A percentile compares a stretch with the other conserved stretches of the same genome.
Conservation (phyloP, 2,329 filamentous ascomycete genomes). For the Fusarium pseudoanthophilum region DNA sequence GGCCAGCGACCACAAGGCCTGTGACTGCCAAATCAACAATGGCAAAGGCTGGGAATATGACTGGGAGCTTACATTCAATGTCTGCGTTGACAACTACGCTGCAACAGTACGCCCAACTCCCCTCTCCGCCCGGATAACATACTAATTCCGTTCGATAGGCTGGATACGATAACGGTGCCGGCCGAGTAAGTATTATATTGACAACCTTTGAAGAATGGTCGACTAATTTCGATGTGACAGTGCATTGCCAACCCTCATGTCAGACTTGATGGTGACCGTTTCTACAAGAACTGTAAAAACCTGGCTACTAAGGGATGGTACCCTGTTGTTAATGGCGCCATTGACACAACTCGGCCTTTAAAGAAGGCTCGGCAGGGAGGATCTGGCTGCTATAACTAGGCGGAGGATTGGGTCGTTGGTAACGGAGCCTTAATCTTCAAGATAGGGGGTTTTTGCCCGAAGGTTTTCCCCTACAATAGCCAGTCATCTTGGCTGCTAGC, state of each 20-base stretch:
- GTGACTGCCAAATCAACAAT: no score
- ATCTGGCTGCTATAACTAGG: neutral
- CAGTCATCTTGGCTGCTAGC: no score
- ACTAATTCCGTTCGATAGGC: neutral
- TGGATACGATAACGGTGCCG: neutral
- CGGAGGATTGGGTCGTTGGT: rapidly evolving
- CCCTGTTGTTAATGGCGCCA: neutral
- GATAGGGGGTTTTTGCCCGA: neutral
- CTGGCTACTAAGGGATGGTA: neutral
- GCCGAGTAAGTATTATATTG: neutral
- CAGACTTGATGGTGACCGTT: neutral
- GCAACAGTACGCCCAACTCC: no score
- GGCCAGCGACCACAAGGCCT: no score
- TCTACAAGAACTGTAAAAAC: neutral
- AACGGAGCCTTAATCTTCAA: neutral
- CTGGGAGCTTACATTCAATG: no score
- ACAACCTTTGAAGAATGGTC: no score
- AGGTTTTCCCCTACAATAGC: neutral
- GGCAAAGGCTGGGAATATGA: no score
- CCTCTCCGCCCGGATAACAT: no score
- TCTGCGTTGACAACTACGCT: neutral
- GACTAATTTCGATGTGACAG: rapidly evolving
- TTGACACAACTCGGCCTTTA: neutral
- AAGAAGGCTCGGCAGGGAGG: no score
- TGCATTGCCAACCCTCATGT: neutral